Percentiles rank a stretch among this genome's conserved stretches.
Conservation (phyloP, 306 rosid species). For the Prunus salicina region DNA sequence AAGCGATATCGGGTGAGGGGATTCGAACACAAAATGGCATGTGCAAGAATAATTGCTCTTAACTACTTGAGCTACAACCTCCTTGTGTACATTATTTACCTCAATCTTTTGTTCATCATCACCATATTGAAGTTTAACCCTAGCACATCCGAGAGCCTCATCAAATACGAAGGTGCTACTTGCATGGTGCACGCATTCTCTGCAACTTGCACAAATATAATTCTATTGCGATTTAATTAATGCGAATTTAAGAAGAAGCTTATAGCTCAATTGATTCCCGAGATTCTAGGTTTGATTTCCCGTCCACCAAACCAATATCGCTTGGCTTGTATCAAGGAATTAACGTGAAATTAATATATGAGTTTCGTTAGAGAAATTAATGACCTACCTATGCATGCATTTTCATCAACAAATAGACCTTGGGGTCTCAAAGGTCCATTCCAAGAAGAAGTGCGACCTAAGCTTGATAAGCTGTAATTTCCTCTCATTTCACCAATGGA, state of each 20-base stretch:
- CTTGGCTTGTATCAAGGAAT: too few relatives aligned
- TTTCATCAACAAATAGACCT: constrained; percentile 80
- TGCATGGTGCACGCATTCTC: constrained; percentile 72
- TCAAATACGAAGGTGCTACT: constrained; percentile 64
- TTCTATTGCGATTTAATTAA: neutral
- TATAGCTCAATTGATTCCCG: too few relatives aligned
- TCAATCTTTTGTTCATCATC: constrained; percentile 55
- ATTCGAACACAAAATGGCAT: too few relatives aligned
- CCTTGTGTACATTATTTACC: constrained; percentile 22
- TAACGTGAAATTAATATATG: too few relatives aligned
- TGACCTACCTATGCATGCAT: constrained; percentile 67
- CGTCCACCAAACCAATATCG: too few relatives aligned
- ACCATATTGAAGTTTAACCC: constrained; percentile 75
- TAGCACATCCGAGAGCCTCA: constrained; percentile 61
- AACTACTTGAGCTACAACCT: too few relatives aligned
- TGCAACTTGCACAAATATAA: constrained; percentile 46
- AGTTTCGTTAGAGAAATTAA: neutral
- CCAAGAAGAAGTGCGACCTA: constrained; percentile 64
- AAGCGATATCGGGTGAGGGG: too few relatives aligned
- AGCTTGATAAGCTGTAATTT: constrained; percentile 18
- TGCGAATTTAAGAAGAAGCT: too few relatives aligned
- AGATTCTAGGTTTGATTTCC: too few relatives aligned
- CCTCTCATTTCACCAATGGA: constrained; percentile 48
- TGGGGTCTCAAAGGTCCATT: constrained; percentile 63
- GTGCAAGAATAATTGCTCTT: too few relatives aligned